A percentile compares a stretch with the other conserved stretches of the same genome.
phyloP scores from a whole-genome alignment of 2,329 filamentous ascomycete genomes.

The Cladophialophora yegresii region DNA sequence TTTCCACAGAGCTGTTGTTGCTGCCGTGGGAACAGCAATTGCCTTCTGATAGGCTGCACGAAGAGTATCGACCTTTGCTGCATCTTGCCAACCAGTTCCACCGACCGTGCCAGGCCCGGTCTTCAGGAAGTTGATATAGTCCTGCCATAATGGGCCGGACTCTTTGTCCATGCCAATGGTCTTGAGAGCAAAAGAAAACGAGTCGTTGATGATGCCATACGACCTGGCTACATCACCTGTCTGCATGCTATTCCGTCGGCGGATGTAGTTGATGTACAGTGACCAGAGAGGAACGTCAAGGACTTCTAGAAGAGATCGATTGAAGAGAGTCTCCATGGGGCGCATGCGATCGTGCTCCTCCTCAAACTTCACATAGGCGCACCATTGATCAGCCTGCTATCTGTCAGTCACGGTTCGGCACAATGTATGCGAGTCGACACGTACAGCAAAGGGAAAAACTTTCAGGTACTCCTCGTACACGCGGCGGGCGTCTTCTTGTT shows the following conservation, averaged over 20 bases:
- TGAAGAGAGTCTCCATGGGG: conserved; percentile 80
- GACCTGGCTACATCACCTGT: conserved; percentile 75
- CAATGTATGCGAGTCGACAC: conserved; percentile 45
- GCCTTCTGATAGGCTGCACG: conserved; percentile 91
- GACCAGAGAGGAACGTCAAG: conserved; percentile 88
- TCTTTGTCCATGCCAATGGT: conserved; percentile 91
- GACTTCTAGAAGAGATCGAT: conserved; percentile 72
- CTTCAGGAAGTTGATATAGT: conserved; percentile 93
- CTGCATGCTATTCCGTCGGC: conserved; percentile 82
- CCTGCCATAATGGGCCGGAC: conserved; percentile 84
- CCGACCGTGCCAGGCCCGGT: conserved; percentile 82
- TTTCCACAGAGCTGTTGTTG: conserved; percentile 85
- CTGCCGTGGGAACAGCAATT: conserved; percentile 80
- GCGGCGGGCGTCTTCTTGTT: conserved; percentile 75
- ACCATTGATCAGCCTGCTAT: conserved; percentile 82
- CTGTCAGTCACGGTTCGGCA: conserved; percentile 41
- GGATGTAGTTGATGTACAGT: conserved; percentile 91
- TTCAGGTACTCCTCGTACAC: conserved; percentile 85
- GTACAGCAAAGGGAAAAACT: conserved; percentile 86
- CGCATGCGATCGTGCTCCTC: conserved; percentile 79
- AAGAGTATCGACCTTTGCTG: conserved; percentile 94
- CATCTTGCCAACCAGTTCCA: conserved; percentile 89
- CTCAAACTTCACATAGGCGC: conserved; percentile 85
- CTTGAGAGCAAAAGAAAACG: conserved; percentile 89
- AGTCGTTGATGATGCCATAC: conserved; percentile 75